Conservation (phyloP, 352 stramenopile species). For the Phytophthora gonapodyides region DNA sequence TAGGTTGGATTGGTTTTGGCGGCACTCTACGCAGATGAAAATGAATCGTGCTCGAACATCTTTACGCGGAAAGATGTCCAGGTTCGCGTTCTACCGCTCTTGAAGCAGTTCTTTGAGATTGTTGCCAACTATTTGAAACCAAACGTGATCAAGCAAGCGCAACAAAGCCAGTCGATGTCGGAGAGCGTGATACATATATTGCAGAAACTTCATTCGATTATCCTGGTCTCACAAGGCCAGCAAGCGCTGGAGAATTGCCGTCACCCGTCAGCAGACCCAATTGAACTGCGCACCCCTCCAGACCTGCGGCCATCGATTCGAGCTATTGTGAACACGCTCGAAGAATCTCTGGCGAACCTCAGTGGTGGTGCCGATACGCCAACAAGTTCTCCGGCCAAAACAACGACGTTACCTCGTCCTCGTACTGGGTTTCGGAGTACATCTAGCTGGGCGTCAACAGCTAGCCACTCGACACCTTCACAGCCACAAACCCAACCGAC, state of each 20-base stretch:
- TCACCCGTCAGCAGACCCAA: constrained; percentile 62
- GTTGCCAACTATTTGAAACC: constrained; percentile 55
- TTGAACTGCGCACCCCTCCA: constrained; percentile 59
- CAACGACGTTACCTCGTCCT: constrained; percentile 2
- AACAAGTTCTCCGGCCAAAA: constrained; percentile 2
- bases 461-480: constrained; percentile 6
- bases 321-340: constrained; percentile 51
- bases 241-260: constrained; percentile 36
- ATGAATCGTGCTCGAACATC: constrained; percentile 11
- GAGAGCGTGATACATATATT: constrained; percentile 44
- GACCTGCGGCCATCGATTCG: constrained; percentile 64
- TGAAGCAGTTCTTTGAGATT: constrained; percentile 56
- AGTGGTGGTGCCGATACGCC: constrained; percentile 15
- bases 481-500: constrained; percentile 17
- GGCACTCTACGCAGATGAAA: constrained; percentile 43
- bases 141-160: constrained; percentile 43
- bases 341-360: constrained; percentile 34
- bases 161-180: constrained; percentile 41
- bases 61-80: constrained; percentile 2
- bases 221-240: constrained; percentile 67
- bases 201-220: constrained; percentile 59
- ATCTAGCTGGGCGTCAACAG: constrained; percentile 30
- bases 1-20: constrained; percentile 50
- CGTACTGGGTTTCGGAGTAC: constrained; percentile 24
- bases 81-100: constrained; percentile 33